Evolutionary conservation across 2,329 filamentous ascomycete genomes (phyloP).

Genomic region (Onygenales sp.): DNA sequence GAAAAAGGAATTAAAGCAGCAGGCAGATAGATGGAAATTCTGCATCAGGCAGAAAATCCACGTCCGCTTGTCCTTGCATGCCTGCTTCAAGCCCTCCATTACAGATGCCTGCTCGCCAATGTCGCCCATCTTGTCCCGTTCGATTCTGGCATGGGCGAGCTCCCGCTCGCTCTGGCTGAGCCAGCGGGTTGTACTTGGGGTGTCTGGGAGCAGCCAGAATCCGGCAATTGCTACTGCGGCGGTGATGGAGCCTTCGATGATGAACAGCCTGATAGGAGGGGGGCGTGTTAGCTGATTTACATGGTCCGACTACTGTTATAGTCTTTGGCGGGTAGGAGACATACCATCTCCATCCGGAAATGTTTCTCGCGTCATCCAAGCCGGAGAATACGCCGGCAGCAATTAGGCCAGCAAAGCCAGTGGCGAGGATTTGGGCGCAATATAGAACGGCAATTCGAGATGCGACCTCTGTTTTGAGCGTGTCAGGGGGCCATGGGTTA

Average conservation of each 20-base stretch:
- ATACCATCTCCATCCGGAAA: conserved; percentile 40
- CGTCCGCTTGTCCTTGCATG: conserved; percentile 40
- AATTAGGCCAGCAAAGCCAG: conserved; percentile 13
- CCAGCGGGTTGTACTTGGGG: conserved; percentile 13
- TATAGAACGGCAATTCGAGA: conserved; percentile 13
- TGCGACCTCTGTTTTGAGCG: conserved; percentile 10
- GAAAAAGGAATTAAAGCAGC: conserved; percentile 39
- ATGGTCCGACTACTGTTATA: conserved; percentile 28
- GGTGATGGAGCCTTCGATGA: conserved; percentile 12
- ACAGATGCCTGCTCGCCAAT: conserved; percentile 34
- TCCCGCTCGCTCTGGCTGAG: conserved; percentile 21
- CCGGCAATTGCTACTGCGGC: conserved; percentile 10
- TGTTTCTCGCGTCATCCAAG: conserved; percentile 20
- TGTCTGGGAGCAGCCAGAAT: conserved; percentile 13
- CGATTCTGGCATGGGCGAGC: conserved; percentile 40
- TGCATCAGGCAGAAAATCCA: conserved; percentile 49
- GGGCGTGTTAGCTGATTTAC: background rate
- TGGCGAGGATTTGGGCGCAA: conserved; percentile 12
- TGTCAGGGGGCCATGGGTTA: conserved; percentile 6
- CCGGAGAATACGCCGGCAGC: conserved; percentile 16
- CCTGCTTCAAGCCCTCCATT: conserved; percentile 41
- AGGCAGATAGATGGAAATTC: conserved; percentile 46
- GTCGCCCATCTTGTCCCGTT: conserved; percentile 43
- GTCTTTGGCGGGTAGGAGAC: conserved; percentile 48
- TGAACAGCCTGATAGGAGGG: conserved; percentile 11